phyloP scores from a whole-genome alignment of 2,329 filamentous ascomycete genomes.

The Grosmannia serpens region DNA sequence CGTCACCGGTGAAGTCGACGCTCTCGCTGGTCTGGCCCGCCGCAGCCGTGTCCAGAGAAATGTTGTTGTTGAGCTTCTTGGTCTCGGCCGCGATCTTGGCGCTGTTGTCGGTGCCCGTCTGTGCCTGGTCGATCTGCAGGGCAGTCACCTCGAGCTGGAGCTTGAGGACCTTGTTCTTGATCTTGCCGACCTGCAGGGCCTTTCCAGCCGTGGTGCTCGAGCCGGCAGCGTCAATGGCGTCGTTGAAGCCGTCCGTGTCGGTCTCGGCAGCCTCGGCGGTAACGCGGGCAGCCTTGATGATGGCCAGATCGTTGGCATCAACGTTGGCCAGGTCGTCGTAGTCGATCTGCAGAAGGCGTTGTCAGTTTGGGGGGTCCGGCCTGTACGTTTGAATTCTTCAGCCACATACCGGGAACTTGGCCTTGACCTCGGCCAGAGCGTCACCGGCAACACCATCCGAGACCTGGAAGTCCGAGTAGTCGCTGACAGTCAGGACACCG shows the following conservation, averaged over 20 bases:
- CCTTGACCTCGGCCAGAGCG: constrained; percentile 39
- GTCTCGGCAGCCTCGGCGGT: constrained; percentile 44
- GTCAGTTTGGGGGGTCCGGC: not conserved
- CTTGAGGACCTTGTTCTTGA: constrained; percentile 51
- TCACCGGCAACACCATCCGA: constrained; percentile 40
- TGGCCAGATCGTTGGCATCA: constrained; percentile 33
- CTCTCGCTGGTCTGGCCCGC: constrained; percentile 24
- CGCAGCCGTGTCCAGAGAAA: constrained; percentile 24
- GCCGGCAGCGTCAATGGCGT: constrained; percentile 35
- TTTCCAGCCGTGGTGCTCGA: constrained; percentile 25
- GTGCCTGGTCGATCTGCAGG: constrained; percentile 39
- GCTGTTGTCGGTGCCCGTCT: constrained; percentile 29
- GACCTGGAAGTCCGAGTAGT: constrained; percentile 33
- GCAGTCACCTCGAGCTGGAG: constrained; percentile 38
- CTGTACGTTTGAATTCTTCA: no score
- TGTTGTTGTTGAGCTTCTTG: constrained; percentile 42
- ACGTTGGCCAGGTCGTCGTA: constrained; percentile 32
- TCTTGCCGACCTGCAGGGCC: constrained; percentile 42
- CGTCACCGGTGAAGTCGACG: constrained; percentile 22
- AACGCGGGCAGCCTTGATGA: constrained; percentile 35
- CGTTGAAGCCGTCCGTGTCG: constrained; percentile 38
- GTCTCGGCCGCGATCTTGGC: constrained; percentile 33
- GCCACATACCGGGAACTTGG: constrained; percentile 39
- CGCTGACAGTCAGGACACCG: constrained; percentile 17
- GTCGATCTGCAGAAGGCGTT: constrained; percentile 23